Base-by-base conservation (phyloP, 2,329 filamentous ascomycete genomes). In the Acarospora socialis region DNA sequence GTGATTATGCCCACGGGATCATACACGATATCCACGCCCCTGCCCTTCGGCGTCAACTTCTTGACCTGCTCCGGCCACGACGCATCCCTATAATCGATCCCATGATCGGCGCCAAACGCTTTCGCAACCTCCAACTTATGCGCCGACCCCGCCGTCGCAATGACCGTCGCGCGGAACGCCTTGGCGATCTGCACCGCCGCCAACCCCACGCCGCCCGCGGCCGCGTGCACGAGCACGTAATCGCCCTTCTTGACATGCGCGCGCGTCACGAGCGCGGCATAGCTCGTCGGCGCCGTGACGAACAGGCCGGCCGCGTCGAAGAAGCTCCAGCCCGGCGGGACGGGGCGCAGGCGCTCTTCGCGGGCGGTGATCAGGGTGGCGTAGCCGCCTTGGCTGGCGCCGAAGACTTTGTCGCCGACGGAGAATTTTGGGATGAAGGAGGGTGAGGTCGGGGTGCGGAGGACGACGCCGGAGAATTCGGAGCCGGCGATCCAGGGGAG, bases 141-240 rank as follows among this genome's bases (percentile, higher is more conserved):
- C 45, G 71, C 54, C 1, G 79, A 81, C 1, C 84, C 83, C 0
- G 84, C 87, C 0, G 87, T 94, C 4, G 87, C 87, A 39, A 95
- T 77, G n/a, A 95, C 87, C 3, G 70, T 90, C 7, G 87, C 87
- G 5, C 87, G 87, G 31, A 80, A 76, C 0, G 86, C 87, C 58
- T 94, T 94, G 17, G 87, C 87, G 38, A 95, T 75, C 55, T 94
- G 87, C 15, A 95, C 84, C 4, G 87, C 87, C 2, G 86, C 82
- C 2, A 94, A 61, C 0, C 87, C 87, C 7, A 94, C 87, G 10
- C 87, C 87, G 2, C 87, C 87, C 0, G 87, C 87, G 0, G 84
- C 87, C 1, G 87, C 87, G 51, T 95, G 87, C 9, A 95, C 74
- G 6, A 95, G 71, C 2, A 94, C 86, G 56, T 71, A 79, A 47